phyloP scores from a whole-genome alignment of 176 grass and related monocot genomes.

The Poa annua region DNA sequence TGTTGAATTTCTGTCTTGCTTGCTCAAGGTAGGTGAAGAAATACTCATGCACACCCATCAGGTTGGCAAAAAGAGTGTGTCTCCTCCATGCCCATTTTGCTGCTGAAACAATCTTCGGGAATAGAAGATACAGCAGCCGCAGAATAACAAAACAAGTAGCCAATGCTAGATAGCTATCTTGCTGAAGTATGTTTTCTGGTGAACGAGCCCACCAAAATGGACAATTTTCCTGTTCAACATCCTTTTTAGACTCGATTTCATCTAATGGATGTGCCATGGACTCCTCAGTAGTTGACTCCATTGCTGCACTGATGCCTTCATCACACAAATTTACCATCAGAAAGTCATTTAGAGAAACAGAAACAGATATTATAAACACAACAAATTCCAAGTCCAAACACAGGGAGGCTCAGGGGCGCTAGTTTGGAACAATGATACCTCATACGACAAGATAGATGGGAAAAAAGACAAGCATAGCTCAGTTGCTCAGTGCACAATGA shows the following conservation, averaged over 20 bases:
- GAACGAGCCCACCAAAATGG: slow-evolving; percentile 96
- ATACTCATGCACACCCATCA: slow-evolving; percentile 59
- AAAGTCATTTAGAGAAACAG: slow-evolving; percentile 12
- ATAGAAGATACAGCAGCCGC: slow-evolving; percentile 67
- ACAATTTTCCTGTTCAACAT: slow-evolving; percentile 69
- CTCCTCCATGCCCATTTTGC: slow-evolving; percentile 69
- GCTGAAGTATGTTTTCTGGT: slow-evolving; percentile 94
- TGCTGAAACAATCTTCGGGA: slow-evolving; percentile 66
- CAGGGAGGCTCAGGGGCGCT: not conserved
- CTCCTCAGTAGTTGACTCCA: slow-evolving; percentile 49
- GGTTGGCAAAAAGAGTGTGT: slow-evolving; percentile 63
- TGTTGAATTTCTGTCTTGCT: slow-evolving; percentile 56
- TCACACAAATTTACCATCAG: slow-evolving; percentile 38
- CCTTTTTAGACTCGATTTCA: slow-evolving; percentile 53
- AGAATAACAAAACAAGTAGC: slow-evolving; percentile 70
- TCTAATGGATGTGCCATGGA: slow-evolving; percentile 54
- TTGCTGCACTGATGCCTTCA: slow-evolving; percentile 70
- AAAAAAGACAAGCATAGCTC: not conserved
- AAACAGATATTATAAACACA: not conserved
- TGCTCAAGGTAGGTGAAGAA: slow-evolving; percentile 67
- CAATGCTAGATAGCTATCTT: slow-evolving; percentile 88
- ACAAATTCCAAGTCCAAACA: not conserved
- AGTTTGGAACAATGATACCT: slow-evolving; percentile 4
- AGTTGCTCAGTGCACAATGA: not conserved
- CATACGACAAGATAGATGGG: not conserved